phyloP scores from a whole-genome alignment of 331 rosid genomes.

The Malus hybrid region DNA sequence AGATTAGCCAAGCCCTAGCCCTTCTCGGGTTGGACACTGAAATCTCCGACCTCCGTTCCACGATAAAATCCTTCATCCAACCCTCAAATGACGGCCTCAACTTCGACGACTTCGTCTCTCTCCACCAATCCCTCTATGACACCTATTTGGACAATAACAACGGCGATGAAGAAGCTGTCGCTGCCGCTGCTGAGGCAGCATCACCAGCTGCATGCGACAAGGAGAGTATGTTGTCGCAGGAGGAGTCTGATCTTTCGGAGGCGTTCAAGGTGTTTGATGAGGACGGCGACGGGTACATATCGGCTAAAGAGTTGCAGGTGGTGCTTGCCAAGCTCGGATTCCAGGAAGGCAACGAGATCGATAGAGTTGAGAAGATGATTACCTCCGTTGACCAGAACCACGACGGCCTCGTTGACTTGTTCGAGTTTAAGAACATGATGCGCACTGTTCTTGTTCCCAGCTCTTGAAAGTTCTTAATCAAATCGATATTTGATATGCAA shows the following conservation, averaged over 20 bases:
- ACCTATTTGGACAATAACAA: conserved; percentile 25
- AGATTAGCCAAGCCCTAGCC: conserved; percentile 48
- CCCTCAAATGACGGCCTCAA: conserved; percentile 45
- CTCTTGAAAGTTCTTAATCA: neutral
- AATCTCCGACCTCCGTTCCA: conserved; percentile 27
- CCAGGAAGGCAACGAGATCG: conserved; percentile 51
- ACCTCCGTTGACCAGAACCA: conserved; percentile 57
- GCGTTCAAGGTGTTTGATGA: conserved; percentile 90
- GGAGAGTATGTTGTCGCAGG: conserved; percentile 9
- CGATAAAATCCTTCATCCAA: conserved; percentile 31
- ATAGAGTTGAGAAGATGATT: conserved; percentile 61
- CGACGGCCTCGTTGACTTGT: conserved; percentile 76
- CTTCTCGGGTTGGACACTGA: conserved; percentile 54
- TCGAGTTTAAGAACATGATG: conserved; percentile 92
- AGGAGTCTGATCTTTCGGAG: conserved; percentile 59
- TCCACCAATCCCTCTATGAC: conserved; percentile 52
- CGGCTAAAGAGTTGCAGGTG: conserved; percentile 63
- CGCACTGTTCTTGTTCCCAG: conserved; percentile 27
- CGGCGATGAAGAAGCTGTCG: neutral
- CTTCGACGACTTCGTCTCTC: conserved; percentile 47
- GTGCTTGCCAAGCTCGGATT: conserved; percentile 68
- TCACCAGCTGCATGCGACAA: neutral
- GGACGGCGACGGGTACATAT: conserved; percentile 75
- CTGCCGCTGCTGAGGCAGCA: neutral
- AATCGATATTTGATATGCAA: neutral